Evolutionary conservation across 305 asterid genomes (phyloP).

Genomic region (Fraxinus sp.): DNA sequence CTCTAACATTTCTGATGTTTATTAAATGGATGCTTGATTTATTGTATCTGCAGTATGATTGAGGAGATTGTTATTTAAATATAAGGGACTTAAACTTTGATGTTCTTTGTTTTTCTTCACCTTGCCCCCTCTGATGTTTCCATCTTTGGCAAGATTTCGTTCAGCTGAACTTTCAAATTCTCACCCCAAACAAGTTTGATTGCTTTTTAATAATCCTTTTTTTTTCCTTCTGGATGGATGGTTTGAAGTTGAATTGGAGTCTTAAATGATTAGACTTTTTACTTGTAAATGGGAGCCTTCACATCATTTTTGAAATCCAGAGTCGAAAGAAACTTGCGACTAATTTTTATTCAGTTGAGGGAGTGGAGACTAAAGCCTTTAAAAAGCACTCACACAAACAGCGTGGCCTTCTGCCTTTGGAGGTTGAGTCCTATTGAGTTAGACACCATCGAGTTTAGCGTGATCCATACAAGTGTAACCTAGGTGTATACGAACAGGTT

Average conservation of each 20-base stretch:
- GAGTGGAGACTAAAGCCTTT: neutral
- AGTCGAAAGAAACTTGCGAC: neutral
- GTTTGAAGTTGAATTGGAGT: neutral
- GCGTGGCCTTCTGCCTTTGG: neutral
- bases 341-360: neutral
- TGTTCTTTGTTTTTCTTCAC: conserved; percentile 6
- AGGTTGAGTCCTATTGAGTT: neutral
- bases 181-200: conserved; percentile 13
- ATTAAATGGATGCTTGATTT: neutral
- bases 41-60: neutral
- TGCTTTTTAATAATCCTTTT: no score
- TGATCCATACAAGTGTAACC: neutral
- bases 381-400: neutral
- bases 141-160: neutral
- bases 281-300: neutral
- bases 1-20: neutral
- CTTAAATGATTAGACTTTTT: conserved; percentile 2
- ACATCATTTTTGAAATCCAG: conserved; percentile 5
- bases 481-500: neutral
- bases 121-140: neutral
- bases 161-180: neutral
- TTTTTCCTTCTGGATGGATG: conserved; percentile 13
- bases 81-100: conserved; percentile 1
- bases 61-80: neutral
- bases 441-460: neutral